Evolutionary conservation across 805 yeast species (phyloP), one percentile per base, ranked within the genome.

Genomic region (Suhomyces faveliae): DNA sequence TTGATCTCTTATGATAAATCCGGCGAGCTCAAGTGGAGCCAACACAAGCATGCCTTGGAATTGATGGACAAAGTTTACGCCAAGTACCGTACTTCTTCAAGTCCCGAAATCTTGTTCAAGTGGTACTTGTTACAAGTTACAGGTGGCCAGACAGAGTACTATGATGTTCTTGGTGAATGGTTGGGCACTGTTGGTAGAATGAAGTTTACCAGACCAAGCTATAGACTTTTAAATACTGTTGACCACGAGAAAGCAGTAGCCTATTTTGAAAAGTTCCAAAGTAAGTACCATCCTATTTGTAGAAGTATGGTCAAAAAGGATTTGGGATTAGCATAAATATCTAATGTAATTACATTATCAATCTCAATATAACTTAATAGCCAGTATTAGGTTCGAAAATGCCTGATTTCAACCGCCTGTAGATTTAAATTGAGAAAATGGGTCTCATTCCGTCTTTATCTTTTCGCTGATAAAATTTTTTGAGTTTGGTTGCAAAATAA

Each of bases 41-140:
- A 48, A 53, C 64, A 62, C 69, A 70, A 27, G 45, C 64, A 56
- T 29, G 64, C 59, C 61, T 74, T 54, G 54, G 52, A 43, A 27
- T 60, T 49, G 57, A 72, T 64, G 63, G 72, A 57, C 35, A 49
- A 63, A 65, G 17, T 63, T 66, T 62, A 73, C 73, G 43, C 33
- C 42, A 40, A 71, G 20, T 77, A 84, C 54, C 67, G 75, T 12
- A 56, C 68, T 11, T 80, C 92, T 1, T 65, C 76, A 49, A 90
- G 90, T 64, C 87, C 95, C 0, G 97, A 90, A 66, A 85, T 90
- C 43, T 73, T 84, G 38, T 85, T 84, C 68, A 80, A 95, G 62
- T 86, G 89, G 84, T 88, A 76, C 64, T 73, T 83, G 50, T 75
- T 89, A 45, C 83, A 86, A 55, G 73, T 88, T 6, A 68, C 74